These are phyloP conservation scores for Thermochaetoides thermophila DNA, from an alignment of 495 filamentous ascomycete species.

Conservation along the genomic window DNA sequence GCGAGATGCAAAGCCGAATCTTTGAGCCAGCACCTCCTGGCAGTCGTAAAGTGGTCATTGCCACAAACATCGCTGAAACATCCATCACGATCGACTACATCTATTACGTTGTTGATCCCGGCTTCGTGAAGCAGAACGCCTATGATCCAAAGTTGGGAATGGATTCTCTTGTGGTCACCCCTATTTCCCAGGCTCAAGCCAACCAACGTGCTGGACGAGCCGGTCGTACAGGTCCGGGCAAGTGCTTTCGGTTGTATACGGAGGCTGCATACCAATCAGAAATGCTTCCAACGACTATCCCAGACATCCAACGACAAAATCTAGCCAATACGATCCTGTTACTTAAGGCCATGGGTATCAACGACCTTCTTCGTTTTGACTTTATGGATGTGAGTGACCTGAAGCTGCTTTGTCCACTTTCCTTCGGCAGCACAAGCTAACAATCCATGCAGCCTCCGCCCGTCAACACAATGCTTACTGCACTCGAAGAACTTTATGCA, in stretches of 20 bases:
- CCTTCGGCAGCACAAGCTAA: not conserved
- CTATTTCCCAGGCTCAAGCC: conserved; percentile 91
- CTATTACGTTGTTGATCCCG: conserved; percentile 93
- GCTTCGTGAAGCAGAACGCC: conserved; percentile 94
- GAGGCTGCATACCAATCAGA: conserved; percentile 92
- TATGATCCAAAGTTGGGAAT: conserved; percentile 96
- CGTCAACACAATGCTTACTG: conserved; percentile 93
- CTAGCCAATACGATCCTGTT: conserved; percentile 90
- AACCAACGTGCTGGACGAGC: conserved; percentile 90
- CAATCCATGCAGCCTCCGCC: conserved; percentile 43
- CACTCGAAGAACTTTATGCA: conserved; percentile 88
- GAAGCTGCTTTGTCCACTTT: not conserved
- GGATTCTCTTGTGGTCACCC: conserved; percentile 89
- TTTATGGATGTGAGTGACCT: conserved; percentile 66
- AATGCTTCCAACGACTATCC: conserved; percentile 91
- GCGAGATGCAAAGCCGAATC: conserved; percentile 85
- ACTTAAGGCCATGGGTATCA: conserved; percentile 99
- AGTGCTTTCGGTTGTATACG: conserved; percentile 92
- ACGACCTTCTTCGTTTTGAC: conserved; percentile 92
- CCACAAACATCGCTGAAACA: conserved; percentile 96
- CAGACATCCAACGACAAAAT: conserved; percentile 94
- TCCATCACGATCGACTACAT: conserved; percentile 96
- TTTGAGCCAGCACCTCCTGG: conserved; percentile 89
- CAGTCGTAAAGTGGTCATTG: conserved; percentile 88
- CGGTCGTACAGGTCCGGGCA: conserved; percentile 87